These are phyloP conservation scores for Pseudocercospora eumusae DNA, from an alignment of 2,329 filamentous ascomycete genomes.

Conservation along the genomic window DNA sequence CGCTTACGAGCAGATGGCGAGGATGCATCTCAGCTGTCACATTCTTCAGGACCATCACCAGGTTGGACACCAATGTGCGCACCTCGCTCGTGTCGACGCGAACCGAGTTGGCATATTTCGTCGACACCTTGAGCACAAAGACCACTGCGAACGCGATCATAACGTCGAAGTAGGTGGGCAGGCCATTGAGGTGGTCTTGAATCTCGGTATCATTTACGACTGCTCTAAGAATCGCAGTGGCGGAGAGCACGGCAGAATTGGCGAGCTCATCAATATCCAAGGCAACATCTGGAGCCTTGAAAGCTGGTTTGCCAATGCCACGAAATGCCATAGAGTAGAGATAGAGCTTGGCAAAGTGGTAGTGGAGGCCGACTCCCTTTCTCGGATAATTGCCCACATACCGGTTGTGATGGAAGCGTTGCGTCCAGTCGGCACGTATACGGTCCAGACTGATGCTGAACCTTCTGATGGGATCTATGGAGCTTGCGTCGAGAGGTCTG, in stretches of 20 bases:
- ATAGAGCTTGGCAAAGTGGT: constrained; percentile 36
- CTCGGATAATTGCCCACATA: constrained; percentile 36
- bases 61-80: constrained; percentile 28
- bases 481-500: constrained; percentile 31
- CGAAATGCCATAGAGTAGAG: constrained; percentile 36
- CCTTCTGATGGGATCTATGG: constrained; percentile 39
- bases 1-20: constrained; percentile 35
- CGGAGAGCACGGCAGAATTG: constrained; percentile 32
- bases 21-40: constrained; percentile 38
- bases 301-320: constrained; percentile 31
- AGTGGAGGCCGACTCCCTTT: constrained; percentile 35
- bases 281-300: constrained; percentile 31
- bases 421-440: constrained; percentile 35
- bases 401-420: constrained; percentile 30
- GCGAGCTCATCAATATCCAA: constrained; percentile 37
- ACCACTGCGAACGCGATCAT: constrained; percentile 40
- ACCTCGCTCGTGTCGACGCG: constrained; percentile 35
- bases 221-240: constrained; percentile 32
- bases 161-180: constrained; percentile 38
- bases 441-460: constrained; percentile 33
- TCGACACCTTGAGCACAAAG: constrained; percentile 37
- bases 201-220: constrained; percentile 34
- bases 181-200: constrained; percentile 34
- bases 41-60: constrained; percentile 33
- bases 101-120: constrained; percentile 34